phyloP scores from a whole-genome alignment of 2,329 filamentous ascomycete species.

The Grosmannia huntii region DNA sequence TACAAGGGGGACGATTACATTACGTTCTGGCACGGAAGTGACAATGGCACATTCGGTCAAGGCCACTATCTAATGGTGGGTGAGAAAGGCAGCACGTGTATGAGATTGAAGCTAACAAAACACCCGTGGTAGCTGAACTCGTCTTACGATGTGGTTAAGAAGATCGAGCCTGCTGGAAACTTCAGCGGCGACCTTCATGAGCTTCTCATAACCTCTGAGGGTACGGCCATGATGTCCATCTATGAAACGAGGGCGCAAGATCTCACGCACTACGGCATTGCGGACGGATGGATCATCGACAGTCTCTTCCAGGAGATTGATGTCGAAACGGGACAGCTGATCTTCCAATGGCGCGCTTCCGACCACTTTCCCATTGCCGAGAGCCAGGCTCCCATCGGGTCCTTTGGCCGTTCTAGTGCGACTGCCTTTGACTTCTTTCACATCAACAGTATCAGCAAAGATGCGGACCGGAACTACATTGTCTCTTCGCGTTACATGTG shows the following conservation, averaged over 20 bases:
- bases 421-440: constrained; percentile 42
- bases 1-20: constrained; percentile 39
- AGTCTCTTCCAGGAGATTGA: constrained; percentile 33
- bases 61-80: constrained; percentile 28
- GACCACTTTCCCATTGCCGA: constrained; percentile 18
- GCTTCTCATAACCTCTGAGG: constrained; percentile 38
- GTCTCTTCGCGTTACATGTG: constrained; percentile 38
- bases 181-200: constrained; percentile 40
- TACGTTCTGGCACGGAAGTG: constrained; percentile 35
- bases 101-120: neutral
- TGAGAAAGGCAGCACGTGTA: neutral
- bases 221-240: constrained; percentile 39
- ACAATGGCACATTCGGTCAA: constrained; percentile 8
- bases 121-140: constrained; percentile 29
- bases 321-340: constrained; percentile 31
- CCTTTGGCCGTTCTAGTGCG: constrained; percentile 15
- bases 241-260: constrained; percentile 36
- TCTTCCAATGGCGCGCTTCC: constrained; percentile 35
- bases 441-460: constrained; percentile 43
- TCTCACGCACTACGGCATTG: constrained; percentile 28
- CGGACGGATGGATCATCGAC: constrained; percentile 17
- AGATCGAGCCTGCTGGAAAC: constrained; percentile 37
- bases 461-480: constrained; percentile 35
- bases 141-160: constrained; percentile 40
- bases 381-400: constrained; percentile 2